Evolutionary conservation across 1,284 basidiomycete genomes (phyloP).

Genomic region (Ustilago sp.): DNA sequence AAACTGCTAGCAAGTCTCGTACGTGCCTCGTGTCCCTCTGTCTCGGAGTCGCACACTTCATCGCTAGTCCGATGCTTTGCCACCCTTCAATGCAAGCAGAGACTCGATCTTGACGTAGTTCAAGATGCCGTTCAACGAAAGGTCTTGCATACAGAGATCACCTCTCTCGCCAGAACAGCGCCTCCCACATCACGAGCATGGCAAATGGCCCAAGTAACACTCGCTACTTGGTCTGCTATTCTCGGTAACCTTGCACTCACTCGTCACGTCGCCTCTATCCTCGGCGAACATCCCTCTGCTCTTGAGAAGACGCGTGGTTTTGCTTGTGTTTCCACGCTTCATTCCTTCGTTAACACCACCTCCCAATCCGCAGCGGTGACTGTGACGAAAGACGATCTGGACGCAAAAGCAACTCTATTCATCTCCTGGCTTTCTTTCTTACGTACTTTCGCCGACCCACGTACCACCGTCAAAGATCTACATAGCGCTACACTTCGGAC

Average conservation of each 20-base stretch:
- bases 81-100: slow-evolving; percentile 33
- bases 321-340: slow-evolving; percentile 20
- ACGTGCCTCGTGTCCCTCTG: slow-evolving; percentile 45
- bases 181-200: slow-evolving; percentile 40
- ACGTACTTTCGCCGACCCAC: slow-evolving; percentile 37
- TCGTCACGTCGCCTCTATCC: slow-evolving; percentile 30
- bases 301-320: slow-evolving; percentile 2
- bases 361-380: background rate
- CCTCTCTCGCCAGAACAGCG: slow-evolving; percentile 43
- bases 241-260: slow-evolving; percentile 53
- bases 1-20: slow-evolving; percentile 54
- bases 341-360: slow-evolving; percentile 22
- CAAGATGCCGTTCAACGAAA: slow-evolving; percentile 31
- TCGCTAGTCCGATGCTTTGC: slow-evolving; percentile 24
- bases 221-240: slow-evolving; percentile 58
- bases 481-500: slow-evolving; percentile 26
- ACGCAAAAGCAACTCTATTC: slow-evolving; percentile 49
- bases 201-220: slow-evolving; percentile 50
- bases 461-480: slow-evolving; percentile 6
- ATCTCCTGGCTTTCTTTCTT: slow-evolving; percentile 57
- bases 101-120: slow-evolving; percentile 48
- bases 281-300: slow-evolving; percentile 23
- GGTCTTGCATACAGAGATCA: slow-evolving; percentile 46
- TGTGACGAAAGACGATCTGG: slow-evolving; percentile 32
- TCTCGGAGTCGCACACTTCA: slow-evolving; percentile 8